A percentile compares a stretch with the other conserved stretches of the same genome.
Evolutionary conservation across 352 stramenopile genomes (phyloP).

Genomic region (Globisporangium sylvaticum): DNA sequence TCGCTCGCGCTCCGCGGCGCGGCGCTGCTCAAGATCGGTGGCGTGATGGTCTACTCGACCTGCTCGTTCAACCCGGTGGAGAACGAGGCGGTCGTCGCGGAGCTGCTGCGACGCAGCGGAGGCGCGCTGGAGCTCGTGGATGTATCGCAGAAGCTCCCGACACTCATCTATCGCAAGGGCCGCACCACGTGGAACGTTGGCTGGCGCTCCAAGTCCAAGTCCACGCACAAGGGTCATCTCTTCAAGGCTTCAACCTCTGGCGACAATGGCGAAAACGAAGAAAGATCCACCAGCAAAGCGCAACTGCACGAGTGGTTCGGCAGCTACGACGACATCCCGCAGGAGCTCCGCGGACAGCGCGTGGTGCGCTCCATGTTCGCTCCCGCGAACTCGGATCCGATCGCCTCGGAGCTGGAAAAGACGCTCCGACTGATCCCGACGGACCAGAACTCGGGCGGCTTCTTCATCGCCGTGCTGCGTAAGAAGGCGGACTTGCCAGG

Average conservation of each 20-base stretch:
- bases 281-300: background rate
- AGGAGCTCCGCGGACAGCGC: conserved; percentile 62
- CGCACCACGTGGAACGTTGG: conserved; percentile 65
- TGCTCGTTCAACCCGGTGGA: conserved; percentile 99
- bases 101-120: conserved; percentile 88
- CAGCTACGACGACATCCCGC: conserved; percentile 47
- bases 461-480: conserved; percentile 97
- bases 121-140: conserved; percentile 91
- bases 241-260: conserved; percentile 33
- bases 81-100: conserved; percentile 97
- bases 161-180: conserved; percentile 49
- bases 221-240: conserved; percentile 72
- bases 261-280: conserved; percentile 6
- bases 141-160: conserved; percentile 53
- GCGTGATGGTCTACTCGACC: conserved; percentile 94
- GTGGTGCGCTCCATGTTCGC: conserved; percentile 86
- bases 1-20: conserved; percentile 90
- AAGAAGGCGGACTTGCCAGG: conserved; percentile 73
- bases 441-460: conserved; percentile 97
- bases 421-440: conserved; percentile 95
- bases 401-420: conserved; percentile 63
- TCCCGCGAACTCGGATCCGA: conserved; percentile 26
- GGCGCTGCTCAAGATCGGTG: conserved; percentile 87
- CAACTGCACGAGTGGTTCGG: conserved; percentile 78
- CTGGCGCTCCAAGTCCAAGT: conserved; percentile 87